Evolutionary conservation across 441 rosid species (phyloP).

Genomic region (Gossypium davidsonii): DNA sequence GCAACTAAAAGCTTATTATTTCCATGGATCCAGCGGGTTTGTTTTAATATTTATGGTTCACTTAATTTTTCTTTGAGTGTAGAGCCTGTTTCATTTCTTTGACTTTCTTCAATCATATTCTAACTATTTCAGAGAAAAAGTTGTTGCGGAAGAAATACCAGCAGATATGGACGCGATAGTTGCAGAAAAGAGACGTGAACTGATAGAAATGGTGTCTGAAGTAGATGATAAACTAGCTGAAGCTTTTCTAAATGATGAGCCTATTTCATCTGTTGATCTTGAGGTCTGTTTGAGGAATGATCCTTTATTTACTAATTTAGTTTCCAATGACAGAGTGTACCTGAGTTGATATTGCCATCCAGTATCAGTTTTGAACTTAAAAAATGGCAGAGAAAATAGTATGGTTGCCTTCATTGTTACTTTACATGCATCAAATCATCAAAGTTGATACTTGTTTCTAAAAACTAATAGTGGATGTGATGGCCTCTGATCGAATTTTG

Average conservation of each 20-base stretch:
- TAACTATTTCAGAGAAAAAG: conserved; percentile 57
- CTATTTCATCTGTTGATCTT: conserved; percentile 67
- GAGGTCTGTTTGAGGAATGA: conserved; percentile 44
- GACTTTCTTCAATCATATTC: conserved; percentile 2
- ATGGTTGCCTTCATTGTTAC: neutral
- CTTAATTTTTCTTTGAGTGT: conserved; percentile 16
- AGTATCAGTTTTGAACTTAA: neutral
- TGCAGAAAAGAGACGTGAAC: conserved; percentile 75
- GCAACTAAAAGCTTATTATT: conserved; percentile 5
- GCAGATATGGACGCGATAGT: conserved; percentile 68
- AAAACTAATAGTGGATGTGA: neutral
- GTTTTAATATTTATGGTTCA: conserved; percentile 22
- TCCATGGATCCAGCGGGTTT: conserved; percentile 42
- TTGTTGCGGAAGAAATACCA: conserved; percentile 70
- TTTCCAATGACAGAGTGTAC: neutral
- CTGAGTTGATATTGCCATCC: neutral
- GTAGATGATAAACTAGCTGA: conserved; percentile 94
- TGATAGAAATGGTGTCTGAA: conserved; percentile 86
- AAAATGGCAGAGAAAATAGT: neutral
- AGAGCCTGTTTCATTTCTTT: neutral
- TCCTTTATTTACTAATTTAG: neutral
- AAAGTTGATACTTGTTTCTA: neutral
- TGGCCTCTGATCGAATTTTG: neutral
- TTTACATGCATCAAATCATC: neutral
- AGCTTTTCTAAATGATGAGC: conserved; percentile 76